These are phyloP conservation scores for Sarocladium brachiariae DNA, from an alignment of 2,329 filamentous ascomycete genomes.

Conservation along the genomic window DNA sequence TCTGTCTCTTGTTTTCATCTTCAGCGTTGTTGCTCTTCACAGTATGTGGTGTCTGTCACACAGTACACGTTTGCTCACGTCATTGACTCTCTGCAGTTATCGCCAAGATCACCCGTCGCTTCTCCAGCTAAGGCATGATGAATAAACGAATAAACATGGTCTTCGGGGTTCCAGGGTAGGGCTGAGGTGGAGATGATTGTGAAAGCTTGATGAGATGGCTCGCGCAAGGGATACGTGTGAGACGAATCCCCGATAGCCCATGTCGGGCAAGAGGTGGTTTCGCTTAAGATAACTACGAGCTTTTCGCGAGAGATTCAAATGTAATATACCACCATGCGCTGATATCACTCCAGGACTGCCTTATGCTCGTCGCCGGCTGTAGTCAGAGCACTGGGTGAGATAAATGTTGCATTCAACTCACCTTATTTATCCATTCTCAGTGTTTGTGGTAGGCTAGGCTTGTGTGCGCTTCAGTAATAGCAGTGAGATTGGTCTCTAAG, in stretches of 20 bases:
- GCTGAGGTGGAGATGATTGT: not conserved
- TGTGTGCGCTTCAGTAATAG: no score
- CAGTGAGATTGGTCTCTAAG: no score
- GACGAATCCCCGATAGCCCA: no score
- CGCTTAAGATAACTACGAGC: not conserved
- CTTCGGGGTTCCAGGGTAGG: not conserved
- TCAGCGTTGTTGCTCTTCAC: constrained; percentile 94
- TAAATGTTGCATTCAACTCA: no score
- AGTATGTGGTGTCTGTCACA: constrained; percentile 52
- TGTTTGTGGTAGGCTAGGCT: no score
- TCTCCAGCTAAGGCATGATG: constrained; percentile 52
- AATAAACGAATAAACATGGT: not conserved
- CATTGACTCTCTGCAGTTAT: constrained; percentile 56
- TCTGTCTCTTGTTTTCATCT: constrained; percentile 95
- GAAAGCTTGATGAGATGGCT: not conserved
- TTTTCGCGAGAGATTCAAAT: not conserved
- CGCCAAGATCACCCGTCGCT: constrained; percentile 88
- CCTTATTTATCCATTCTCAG: no score
- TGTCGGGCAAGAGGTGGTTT: not conserved
- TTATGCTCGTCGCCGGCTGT: no score
- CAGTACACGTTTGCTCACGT: constrained; percentile 14
- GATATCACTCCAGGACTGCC: not conserved
- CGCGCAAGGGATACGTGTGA: not conserved
- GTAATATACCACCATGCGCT: constrained; percentile 7
- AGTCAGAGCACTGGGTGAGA: no score